Conservation (phyloP, 441 rosid genomes). For the Pelargonium australe region DNA sequence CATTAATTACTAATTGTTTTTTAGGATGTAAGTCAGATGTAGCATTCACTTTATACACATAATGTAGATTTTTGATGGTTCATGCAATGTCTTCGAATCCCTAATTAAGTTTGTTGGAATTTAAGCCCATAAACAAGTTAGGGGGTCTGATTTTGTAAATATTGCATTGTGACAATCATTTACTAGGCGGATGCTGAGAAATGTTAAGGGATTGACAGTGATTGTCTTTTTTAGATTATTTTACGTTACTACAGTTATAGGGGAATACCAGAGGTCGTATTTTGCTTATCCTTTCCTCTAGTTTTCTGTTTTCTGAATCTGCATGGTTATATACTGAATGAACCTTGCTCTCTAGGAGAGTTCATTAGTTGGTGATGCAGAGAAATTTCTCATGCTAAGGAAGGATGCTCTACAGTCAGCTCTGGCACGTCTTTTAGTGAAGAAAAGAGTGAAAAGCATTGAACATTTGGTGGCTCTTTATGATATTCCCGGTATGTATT, state of each 20-base stretch:
- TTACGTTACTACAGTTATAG: background rate
- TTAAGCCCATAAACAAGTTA: background rate
- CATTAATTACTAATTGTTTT: background rate
- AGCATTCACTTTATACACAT: background rate
- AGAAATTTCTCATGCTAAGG: conserved; percentile 54
- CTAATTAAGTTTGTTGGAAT: too few species aligned
- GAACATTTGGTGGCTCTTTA: conserved; percentile 50
- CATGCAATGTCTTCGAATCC: too few species aligned
- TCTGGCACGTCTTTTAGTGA: conserved; percentile 56
- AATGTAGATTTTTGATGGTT: background rate
- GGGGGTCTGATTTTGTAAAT: background rate
- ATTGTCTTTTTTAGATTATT: background rate
- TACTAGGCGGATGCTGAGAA: background rate
- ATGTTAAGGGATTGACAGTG: background rate
- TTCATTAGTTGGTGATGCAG: conserved; percentile 55
- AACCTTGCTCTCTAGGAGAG: conserved; percentile 37
- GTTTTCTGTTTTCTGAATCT: background rate
- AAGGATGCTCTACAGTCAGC: conserved; percentile 48
- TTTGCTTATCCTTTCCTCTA: background rate
- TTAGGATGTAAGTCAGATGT: background rate
- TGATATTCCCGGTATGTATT: conserved; percentile 43
- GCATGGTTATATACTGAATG: conserved; percentile 17
- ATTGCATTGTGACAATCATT: background rate
- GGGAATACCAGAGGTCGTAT: too few species aligned
- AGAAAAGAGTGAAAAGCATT: conserved; percentile 46